These are phyloP conservation scores for Phaseolus lunatus DNA, from an alignment of 306 rosid species.

Conservation along the genomic window DNA sequence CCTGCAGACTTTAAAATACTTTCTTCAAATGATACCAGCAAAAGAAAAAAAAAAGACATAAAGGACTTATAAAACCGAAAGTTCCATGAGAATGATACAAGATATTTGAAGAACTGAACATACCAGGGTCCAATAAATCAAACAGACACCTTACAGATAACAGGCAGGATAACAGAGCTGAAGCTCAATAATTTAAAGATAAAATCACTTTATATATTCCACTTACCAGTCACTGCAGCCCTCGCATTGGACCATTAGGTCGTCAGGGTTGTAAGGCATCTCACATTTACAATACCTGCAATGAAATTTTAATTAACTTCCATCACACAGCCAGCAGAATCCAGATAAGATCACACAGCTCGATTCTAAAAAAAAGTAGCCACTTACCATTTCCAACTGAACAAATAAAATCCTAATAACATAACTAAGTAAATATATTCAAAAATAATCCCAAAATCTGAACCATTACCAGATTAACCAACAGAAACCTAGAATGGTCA, in stretches of 20 bases:
- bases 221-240: conserved; percentile 95
- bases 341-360: conserved; percentile 27
- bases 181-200: conserved; percentile 9
- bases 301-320: conserved; percentile 40
- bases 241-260: conserved; percentile 97
- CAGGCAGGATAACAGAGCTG: conserved; percentile 17
- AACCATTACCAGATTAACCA: conserved; percentile 9
- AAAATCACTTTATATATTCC: conserved; percentile 9
- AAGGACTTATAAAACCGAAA: conserved; percentile 33
- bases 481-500: conserved; percentile 10
- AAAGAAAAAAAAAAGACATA: conserved; percentile 31
- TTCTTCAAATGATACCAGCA: conserved; percentile 40
- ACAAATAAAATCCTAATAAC: background rate
- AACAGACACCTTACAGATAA: conserved; percentile 6
- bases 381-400: conserved; percentile 29
- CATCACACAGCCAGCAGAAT: conserved; percentile 38
- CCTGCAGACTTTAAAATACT: conserved; percentile 41
- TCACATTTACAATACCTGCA: conserved; percentile 99
- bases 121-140: conserved; percentile 30
- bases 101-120: conserved; percentile 30
- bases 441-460: background rate
- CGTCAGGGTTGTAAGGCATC: conserved; percentile 99
- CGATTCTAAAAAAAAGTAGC: conserved; percentile 29
- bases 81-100: conserved; percentile 30
- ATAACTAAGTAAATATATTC: background rate